A percentile compares a stretch with the other conserved stretches of the same genome.
Conservation (phyloP, 805 yeast species). For the Wickerhamiella bombiphila region DNA sequence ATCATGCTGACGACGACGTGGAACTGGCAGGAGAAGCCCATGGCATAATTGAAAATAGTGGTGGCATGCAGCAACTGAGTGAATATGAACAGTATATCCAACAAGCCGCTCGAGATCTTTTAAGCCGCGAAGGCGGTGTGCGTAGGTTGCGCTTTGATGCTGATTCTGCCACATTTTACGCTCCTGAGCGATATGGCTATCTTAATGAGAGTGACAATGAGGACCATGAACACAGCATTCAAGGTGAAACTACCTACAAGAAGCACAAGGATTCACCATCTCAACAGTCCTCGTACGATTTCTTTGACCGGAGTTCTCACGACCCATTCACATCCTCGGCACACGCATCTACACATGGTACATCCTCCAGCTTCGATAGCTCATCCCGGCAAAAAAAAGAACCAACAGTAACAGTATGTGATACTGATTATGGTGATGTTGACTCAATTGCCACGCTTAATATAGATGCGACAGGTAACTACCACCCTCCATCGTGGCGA, state of each 20-base stretch:
- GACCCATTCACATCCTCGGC: background rate
- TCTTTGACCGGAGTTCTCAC: background rate
- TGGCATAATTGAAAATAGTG: slow-evolving; percentile 10
- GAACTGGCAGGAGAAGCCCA: slow-evolving; percentile 18
- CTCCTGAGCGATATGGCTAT: no score
- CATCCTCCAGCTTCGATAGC: background rate
- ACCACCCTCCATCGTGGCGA: background rate
- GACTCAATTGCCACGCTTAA: slow-evolving; percentile 19
- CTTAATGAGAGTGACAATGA: background rate
- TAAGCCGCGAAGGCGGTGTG: slow-evolving; percentile 10
- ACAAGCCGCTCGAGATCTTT: slow-evolving; percentile 18
- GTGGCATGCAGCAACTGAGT: slow-evolving; percentile 4
- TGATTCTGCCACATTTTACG: background rate
- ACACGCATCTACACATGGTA: background rate
- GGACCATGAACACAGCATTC: background rate
- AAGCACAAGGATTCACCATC: no score
- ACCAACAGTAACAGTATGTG: background rate
- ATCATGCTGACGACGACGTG: slow-evolving; percentile 14
- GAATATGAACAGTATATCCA: slow-evolving; percentile 21
- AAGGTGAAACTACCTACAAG: background rate
- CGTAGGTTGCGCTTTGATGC: slow-evolving; percentile 1
- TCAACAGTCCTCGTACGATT: background rate
- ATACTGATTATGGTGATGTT: slow-evolving; percentile 9
- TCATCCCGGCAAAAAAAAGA: background rate
- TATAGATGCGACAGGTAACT: slow-evolving; percentile 13